Conservation (phyloP, 768 basidiomycete genomes). For the Psilocybe cubensis region DNA sequence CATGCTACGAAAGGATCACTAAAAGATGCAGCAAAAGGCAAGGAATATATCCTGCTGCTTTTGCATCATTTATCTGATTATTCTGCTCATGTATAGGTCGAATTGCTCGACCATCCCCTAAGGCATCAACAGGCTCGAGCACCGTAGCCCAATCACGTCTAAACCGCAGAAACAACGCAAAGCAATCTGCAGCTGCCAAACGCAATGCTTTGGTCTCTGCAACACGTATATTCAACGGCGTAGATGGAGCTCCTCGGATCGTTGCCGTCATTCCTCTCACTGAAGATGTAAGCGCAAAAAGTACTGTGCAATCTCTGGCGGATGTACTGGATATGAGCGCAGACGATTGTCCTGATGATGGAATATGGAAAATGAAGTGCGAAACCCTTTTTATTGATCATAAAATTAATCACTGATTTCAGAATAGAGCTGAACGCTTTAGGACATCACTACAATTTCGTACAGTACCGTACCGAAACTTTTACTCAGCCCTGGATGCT, state of each 20-base stretch:
- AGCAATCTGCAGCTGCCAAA: constrained; percentile 79
- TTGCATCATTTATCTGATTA: not conserved
- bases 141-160: constrained; percentile 69
- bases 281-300: constrained; percentile 58
- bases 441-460: constrained; percentile 91
- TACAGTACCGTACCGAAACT: constrained; percentile 67
- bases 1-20: constrained; percentile 86
- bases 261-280: constrained; percentile 88
- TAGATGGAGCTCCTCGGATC: constrained; percentile 81
- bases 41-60: not conserved
- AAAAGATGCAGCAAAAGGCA: constrained; percentile 87
- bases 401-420: constrained; percentile 1
- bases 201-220: constrained; percentile 68
- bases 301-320: constrained; percentile 59
- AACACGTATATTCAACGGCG: constrained; percentile 77
- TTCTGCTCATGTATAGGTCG: constrained; percentile 49
- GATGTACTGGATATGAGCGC: constrained; percentile 58
- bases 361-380: constrained; percentile 72
- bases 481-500: constrained; percentile 83
- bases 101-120: constrained; percentile 56
- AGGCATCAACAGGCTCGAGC: constrained; percentile 50
- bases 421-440: constrained; percentile 81
- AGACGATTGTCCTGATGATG: constrained; percentile 53
- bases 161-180: constrained; percentile 84
- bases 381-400: constrained; percentile 21